Evolutionary conservation across 495 filamentous ascomycete genomes (phyloP).

Genomic region (Aspergillus kassunensis): DNA sequence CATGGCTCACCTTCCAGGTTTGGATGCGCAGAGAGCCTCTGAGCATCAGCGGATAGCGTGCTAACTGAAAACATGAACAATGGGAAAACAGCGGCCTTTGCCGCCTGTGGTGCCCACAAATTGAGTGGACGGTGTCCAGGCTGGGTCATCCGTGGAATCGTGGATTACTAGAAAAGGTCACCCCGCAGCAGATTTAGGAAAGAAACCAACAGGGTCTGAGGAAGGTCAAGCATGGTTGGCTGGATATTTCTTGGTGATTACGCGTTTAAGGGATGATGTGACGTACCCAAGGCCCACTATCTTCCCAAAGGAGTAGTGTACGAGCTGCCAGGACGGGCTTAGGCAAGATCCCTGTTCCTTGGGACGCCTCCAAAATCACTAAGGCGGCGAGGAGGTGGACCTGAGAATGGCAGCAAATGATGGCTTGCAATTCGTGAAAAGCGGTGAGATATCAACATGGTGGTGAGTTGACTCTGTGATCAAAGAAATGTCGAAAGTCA

Average conservation of each 20-base stretch:
- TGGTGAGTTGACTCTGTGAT: too few relatives aligned
- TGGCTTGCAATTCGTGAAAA: slow-evolving; percentile 6
- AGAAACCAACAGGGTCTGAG: slow-evolving; percentile 7
- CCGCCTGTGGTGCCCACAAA: neutral
- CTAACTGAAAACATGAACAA: neutral
- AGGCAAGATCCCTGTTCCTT: slow-evolving; percentile 15
- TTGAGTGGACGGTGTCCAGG: neutral
- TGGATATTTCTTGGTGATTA: slow-evolving; percentile 10
- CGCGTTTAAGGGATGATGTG: slow-evolving; percentile 29
- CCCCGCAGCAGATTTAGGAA: slow-evolving; percentile 21
- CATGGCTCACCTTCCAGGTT: slow-evolving; percentile 1
- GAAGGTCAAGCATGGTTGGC: slow-evolving; percentile 10
- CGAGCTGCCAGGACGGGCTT: slow-evolving; percentile 24
- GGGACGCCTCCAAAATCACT: neutral
- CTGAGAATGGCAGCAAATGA: slow-evolving; percentile 13
- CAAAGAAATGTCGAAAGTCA: neutral
- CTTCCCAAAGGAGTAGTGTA: slow-evolving; percentile 14
- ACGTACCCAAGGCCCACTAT: slow-evolving; percentile 18
- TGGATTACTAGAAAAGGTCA: slow-evolving; percentile 18
- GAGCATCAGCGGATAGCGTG: neutral
- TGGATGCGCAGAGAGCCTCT: neutral
- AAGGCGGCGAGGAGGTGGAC: slow-evolving; percentile 6
- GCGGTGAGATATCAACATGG: slow-evolving; percentile 17
- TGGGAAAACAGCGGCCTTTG: neutral
- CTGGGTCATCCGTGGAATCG: slow-evolving; percentile 13